Evolutionary conservation across 1,284 basidiomycete species (phyloP), one percentile per base, ranked within the genome.

Genomic region (Cryptococcus floricola): DNA sequence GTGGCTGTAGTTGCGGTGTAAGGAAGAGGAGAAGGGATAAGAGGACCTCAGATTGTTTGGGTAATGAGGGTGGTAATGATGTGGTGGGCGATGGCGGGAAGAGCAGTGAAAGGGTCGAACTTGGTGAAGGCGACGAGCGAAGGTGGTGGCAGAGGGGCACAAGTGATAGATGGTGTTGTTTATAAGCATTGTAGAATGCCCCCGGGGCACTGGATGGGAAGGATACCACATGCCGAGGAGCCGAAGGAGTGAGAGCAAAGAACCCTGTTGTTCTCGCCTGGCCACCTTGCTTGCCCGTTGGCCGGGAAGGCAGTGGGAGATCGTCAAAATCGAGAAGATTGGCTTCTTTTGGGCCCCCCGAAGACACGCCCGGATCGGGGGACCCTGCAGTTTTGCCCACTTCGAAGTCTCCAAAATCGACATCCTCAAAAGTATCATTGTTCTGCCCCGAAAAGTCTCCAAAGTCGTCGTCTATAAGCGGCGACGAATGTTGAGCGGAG

Each of bases 381-480:
- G 19, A 27, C 31, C 47, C 49, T 47, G 39, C 56, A 31, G 56
- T 42, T 48, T 58, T 64, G 9, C 53, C 53, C n/a, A 28, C 56
- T 51, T 59, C 71, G 44, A 85, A 95, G 70, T 95, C 92, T 1
- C 92, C 93, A 79, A 97, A 98, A 39, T 94, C 93, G 62, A 95
- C 90, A 56, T 91, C 84, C 44, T 78, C 66, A 44, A 74, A 71
- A 5, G 53, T 60, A 38, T 64, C 65, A 39, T 62, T 62, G 28
- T 57, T 63, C 45, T 70, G 67, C 12, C 59, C 61, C 8, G 70
- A 66, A 59, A 77, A 74, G 52, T 74, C 71, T 10, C 71, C 70
- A 57, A 71, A 73, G 44, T 74, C 70, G 53, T 71, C 71, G 28
- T 71, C 70, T 48, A 51, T 27, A 9, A 45, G 34, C 58, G 52